phyloP scores from a whole-genome alignment of 1,284 basidiomycete species.

The Sanghuangporus weigelae region DNA sequence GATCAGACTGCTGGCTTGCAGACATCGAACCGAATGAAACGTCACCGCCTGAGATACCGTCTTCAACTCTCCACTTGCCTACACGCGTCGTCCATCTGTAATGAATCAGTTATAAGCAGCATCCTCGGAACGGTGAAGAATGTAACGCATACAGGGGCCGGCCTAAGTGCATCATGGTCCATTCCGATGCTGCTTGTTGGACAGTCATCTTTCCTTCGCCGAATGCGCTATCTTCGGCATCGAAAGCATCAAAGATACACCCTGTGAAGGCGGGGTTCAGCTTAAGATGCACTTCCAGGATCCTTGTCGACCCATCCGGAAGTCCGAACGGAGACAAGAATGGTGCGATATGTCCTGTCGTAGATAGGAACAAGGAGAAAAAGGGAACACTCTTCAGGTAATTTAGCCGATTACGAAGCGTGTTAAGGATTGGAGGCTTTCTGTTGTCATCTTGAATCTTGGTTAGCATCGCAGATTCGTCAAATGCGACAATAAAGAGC shows the following conservation, averaged over 20 bases:
- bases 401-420: not conserved
- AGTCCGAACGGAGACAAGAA: not conserved
- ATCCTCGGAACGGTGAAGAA: not conserved
- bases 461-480: not conserved
- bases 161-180: no score
- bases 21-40: not conserved
- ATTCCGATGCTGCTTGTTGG: no score
- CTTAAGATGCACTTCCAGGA: not conserved
- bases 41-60: not conserved
- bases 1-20: not conserved
- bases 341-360: not conserved
- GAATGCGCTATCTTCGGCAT: not conserved
- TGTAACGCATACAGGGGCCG: no score
- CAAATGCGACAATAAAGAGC: not conserved
- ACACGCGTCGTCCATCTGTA: not conserved
- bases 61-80: not conserved
- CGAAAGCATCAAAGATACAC: not conserved
- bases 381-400: not conserved
- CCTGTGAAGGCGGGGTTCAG: not conserved
- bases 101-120: not conserved
- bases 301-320: not conserved
- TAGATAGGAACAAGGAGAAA: not conserved
- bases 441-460: not conserved
- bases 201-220: not conserved
- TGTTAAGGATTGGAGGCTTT: not conserved